Evolutionary conservation across 805 yeast genomes (phyloP).

Genomic region (Hanseniaspora vineae): DNA sequence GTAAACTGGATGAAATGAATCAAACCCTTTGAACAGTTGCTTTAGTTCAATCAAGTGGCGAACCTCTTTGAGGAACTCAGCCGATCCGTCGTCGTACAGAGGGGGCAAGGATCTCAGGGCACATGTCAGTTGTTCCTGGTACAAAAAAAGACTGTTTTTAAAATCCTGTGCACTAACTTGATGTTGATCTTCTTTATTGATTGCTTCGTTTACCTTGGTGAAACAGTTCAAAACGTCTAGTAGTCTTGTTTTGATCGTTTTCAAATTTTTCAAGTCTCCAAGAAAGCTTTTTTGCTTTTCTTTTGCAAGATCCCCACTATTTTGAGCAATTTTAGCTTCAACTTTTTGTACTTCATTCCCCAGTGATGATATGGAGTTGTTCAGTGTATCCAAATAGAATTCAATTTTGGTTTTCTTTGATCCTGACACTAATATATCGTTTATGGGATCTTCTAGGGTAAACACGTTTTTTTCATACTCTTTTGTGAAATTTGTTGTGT

Average conservation of each 20-base stretch:
- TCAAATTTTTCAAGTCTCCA: slow-evolving; percentile 31
- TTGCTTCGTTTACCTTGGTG: slow-evolving; percentile 30
- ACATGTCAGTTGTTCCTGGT: slow-evolving; percentile 33
- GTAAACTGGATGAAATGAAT: slow-evolving; percentile 38
- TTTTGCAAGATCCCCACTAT: neutral
- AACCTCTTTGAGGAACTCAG: slow-evolving; percentile 29
- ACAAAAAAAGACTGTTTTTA: slow-evolving; percentile 28
- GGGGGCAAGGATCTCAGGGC: slow-evolving; percentile 24
- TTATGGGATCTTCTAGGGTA: slow-evolving; percentile 36
- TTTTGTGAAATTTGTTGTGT: slow-evolving; percentile 43
- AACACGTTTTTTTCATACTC: slow-evolving; percentile 40
- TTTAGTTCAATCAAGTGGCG: slow-evolving; percentile 35
- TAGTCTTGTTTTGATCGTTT: slow-evolving; percentile 33
- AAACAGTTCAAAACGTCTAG: slow-evolving; percentile 33
- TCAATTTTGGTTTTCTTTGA: slow-evolving; percentile 37
- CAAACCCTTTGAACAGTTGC: slow-evolving; percentile 41
- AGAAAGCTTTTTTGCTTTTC: slow-evolving; percentile 10
- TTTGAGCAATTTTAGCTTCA: slow-evolving; percentile 10
- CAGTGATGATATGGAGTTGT: slow-evolving; percentile 44
- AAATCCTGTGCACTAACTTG: slow-evolving; percentile 23
- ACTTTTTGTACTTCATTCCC: slow-evolving; percentile 33
- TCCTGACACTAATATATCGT: slow-evolving; percentile 21
- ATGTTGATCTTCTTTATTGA: slow-evolving; percentile 9
- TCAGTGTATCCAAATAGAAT: slow-evolving; percentile 49
- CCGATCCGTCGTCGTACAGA: slow-evolving; percentile 14